Conservation (phyloP, 176 grass and related monocot species). For the Bolboschoenus planiculmis region DNA sequence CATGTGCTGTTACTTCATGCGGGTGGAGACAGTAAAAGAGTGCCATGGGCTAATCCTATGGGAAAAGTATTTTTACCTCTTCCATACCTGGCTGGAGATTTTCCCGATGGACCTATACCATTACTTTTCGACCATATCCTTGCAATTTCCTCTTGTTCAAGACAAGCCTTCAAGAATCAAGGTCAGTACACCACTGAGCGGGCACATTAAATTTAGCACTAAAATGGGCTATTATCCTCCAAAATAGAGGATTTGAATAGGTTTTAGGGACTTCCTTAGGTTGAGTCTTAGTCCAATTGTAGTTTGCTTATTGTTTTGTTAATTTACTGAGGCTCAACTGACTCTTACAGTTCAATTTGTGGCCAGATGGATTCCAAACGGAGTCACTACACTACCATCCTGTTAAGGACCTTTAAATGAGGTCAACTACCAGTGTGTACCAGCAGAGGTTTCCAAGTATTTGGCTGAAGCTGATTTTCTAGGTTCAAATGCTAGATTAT, state of each 20-base stretch:
- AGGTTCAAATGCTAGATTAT: neutral
- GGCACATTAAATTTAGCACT: neutral
- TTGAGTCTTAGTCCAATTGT: neutral
- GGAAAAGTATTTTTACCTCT: constrained; percentile 86
- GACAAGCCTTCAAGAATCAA: constrained; percentile 85
- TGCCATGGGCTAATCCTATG: constrained; percentile 95
- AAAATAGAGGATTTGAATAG: neutral
- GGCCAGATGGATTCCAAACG: neutral
- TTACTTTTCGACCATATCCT: constrained; percentile 92
- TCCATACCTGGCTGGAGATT: constrained; percentile 64
- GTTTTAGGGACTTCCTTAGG: neutral
- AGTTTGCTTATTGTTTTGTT: neutral
- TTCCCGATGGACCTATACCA: constrained; percentile 67
- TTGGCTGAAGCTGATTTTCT: neutral
- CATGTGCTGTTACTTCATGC: constrained; percentile 85
- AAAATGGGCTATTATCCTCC: neutral
- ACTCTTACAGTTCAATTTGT: neutral
- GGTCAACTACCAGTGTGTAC: neutral
- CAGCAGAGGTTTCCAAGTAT: neutral
- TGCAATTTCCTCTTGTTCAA: constrained; percentile 66
- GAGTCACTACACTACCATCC: neutral
- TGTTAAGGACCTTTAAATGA: neutral
- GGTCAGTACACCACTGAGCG: constrained; percentile 23
- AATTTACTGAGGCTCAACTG: neutral
- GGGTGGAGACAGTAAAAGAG: constrained; percentile 89